Base-by-base conservation (phyloP, 2,329 filamentous ascomycete genomes). In the Phialophora chinensis region DNA sequence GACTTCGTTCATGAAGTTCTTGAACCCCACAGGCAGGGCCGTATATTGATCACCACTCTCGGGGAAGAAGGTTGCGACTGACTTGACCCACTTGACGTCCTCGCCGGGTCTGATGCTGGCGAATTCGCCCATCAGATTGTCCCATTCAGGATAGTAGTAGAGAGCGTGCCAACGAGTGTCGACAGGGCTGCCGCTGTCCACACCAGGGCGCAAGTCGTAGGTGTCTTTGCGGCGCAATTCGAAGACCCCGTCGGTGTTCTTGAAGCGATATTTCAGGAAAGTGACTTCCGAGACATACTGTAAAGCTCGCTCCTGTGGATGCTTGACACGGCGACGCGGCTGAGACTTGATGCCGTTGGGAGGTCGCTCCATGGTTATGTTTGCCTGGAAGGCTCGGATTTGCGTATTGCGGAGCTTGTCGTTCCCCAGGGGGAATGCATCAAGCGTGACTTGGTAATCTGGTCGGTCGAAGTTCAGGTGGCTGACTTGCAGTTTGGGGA, bases 181-280 rank as follows among this genome's bases (percentile, higher is more conserved):
- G 29, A 44, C 10, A 12, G 66, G 67, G 2, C 11, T 38, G 10
- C 59, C 10, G 27, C 49, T 59, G 53, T 65, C 44, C 25, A 49
- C 49, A 47, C 31, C 67, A 25, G 27, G 52, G 49, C 68, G 66
- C 12, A 66, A 68, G 4, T 66, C 65, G 59, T 66, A 73, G 14
- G 62, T 65, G 62, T 82, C 80, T 61, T 79, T 81, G 4, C 80
- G 77, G 8, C 78, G 75, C 38, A 82, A 72, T 65, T 82, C 80
- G n/a, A 82, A 73, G 8, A 78, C 74, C 61, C 79, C 80, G 2
- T 77, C 75, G 0, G 79, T 81, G 6, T 74, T 73, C 62, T 77
- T 79, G 49, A 82, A 71, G 2, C 71, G 72, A 59, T 79, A 80
- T n/a, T 74, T 74, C 31, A 81, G 67, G 0, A 78, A 74, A 0